These are phyloP conservation scores for Sugiyamaella xylanicola DNA, from an alignment of 1,139 yeast species.

Conservation along the genomic window DNA sequence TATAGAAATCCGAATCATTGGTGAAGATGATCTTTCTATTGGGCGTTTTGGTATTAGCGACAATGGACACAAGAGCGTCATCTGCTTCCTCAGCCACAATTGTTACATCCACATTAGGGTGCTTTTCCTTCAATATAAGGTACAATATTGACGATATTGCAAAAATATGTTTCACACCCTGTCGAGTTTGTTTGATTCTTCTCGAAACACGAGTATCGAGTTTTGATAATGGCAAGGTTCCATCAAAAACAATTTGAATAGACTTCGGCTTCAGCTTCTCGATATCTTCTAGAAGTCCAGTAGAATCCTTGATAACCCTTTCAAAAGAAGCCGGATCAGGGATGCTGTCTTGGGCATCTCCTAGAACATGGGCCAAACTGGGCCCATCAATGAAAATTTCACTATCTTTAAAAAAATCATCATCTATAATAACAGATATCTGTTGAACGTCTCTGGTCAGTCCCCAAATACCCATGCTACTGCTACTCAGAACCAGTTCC, in stretches of 20 bases:
- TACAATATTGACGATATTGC: constrained; percentile 17
- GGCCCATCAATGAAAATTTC: constrained; percentile 25
- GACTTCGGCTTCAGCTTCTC: constrained; percentile 1
- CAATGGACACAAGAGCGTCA: constrained; percentile 23
- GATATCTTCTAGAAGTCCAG: constrained; percentile 1
- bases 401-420: constrained; percentile 7
- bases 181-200: background rate
- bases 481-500: background rate
- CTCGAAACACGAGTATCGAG: constrained; percentile 8
- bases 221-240: constrained; percentile 11
- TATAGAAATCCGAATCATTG: constrained; percentile 28
- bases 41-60: background rate
- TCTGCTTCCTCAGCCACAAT: constrained; percentile 28
- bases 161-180: background rate
- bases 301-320: background rate
- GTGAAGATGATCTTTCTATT: constrained; percentile 20
- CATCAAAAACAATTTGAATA: constrained; percentile 13
- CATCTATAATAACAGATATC: background rate
- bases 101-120: constrained; percentile 12
- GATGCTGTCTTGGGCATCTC: constrained; percentile 13
- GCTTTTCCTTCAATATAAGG: constrained; percentile 14
- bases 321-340: background rate
- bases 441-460: constrained; percentile 2
- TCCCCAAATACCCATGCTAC: constrained; percentile 15
- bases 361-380: constrained; percentile 22